Evolutionary conservation across 495 filamentous ascomycete species (phyloP), one percentile per base, ranked within the genome.

Genomic region (Diplogelasinospora grovesii): DNA sequence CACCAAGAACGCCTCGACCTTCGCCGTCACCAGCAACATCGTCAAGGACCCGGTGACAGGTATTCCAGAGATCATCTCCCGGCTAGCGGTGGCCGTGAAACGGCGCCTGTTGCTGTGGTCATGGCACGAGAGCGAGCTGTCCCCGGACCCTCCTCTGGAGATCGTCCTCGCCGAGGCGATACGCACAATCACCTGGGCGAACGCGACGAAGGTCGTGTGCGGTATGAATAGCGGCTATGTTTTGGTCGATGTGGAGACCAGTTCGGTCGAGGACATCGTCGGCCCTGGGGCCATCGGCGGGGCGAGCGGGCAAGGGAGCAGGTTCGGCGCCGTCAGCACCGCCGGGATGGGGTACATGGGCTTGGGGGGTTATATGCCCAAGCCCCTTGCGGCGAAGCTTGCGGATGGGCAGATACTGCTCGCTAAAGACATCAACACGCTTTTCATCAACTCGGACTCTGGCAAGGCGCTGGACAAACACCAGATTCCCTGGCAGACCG

Each of bases 331-430:
- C 19, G 58, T 74, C 38, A 70, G 75, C 33, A 58, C 79, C 8
- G 79, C 77, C 19, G 82, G 86, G 26, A 95, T 96, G 85, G 85
- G 89, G 25, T 97, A 96, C 54, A 92, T 97, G 70, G 89, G 89
- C 2, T 81, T 98, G 52, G 88, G 88, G 8, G 81, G 86, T 7
- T 89, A 82, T 68, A 84, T 87, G 20, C 92, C 92, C 9, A 89
- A 89, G 50, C 93, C 92, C 5, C 68, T 98, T 46, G 85, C 85
- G 14, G 84, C 89, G 4, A 81, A 79, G 41, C 68, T 99, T 6
- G 74, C 74, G 4, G 85, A 90, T 39, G 88, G 85, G 0, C 78
- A 96, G 53, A 75, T 96, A 49, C 60, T 98, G 51, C 68, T 99
- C 10, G 85, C 92, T 8, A 96, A 95, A 59, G 92, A 99, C 52